Percentiles rank a stretch among this genome's conserved stretches.
These are phyloP conservation scores for Serendipita vermifera DNA, from an alignment of 768 basidiomycete species.

Conservation along the genomic window DNA sequence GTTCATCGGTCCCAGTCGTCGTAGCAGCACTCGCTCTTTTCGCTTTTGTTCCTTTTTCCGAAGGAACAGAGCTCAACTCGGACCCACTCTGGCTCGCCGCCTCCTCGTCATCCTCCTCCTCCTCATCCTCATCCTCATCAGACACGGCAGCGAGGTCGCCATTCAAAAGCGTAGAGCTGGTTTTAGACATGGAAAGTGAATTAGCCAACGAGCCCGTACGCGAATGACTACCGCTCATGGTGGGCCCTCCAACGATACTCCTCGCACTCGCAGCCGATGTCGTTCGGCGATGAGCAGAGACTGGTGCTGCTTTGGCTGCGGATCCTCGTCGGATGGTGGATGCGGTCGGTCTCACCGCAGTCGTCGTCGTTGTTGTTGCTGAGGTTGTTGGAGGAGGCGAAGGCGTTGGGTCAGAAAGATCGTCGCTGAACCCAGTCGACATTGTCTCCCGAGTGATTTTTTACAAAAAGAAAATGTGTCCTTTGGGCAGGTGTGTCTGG, in stretches of 20 bases:
- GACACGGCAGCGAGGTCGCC: background rate
- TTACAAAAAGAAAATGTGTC: background rate
- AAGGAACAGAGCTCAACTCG: background rate
- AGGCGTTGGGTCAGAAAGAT: slow-evolving; percentile 5
- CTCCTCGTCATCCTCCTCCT: background rate
- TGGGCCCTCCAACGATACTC: background rate
- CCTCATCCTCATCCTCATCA: background rate
- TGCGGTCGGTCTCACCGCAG: background rate
- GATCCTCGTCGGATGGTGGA: background rate
- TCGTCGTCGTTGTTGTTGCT: too few species aligned
- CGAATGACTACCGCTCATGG: background rate
- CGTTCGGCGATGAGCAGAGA: background rate
- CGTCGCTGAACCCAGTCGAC: slow-evolving; percentile 1
- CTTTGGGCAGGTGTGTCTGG: background rate
- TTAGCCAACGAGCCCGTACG: slow-evolving; percentile 3
- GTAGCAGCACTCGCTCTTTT: background rate
- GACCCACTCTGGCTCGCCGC: background rate
- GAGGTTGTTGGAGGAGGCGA: background rate
- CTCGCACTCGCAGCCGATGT: background rate
- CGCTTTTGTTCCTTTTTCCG: slow-evolving; percentile 1
- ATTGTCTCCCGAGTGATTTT: background rate
- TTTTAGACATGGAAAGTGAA: background rate
- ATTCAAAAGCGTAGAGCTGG: background rate
- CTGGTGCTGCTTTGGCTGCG: background rate
- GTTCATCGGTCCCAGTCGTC: too few species aligned